phyloP scores from a whole-genome alignment of 23 red algal species.

The Chondrus crispus region DNA sequence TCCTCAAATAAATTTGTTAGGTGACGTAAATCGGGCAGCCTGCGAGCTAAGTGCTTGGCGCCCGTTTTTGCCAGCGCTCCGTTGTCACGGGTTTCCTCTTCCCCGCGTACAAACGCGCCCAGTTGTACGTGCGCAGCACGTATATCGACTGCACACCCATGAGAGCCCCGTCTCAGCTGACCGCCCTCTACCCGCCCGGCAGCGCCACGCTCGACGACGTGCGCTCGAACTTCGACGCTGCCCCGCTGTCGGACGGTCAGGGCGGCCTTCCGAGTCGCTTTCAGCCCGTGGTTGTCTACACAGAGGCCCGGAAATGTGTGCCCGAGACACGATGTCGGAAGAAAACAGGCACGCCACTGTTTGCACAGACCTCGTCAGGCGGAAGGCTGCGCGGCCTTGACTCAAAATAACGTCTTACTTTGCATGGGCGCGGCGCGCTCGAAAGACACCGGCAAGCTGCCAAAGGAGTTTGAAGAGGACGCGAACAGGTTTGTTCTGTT shows the following conservation, averaged over 20 bases:
- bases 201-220: conserved; percentile 19
- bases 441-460: no score
- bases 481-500: no score
- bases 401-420: no score
- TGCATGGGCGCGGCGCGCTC: no score
- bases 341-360: no score
- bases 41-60: conserved; percentile 77
- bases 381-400: no score
- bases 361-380: no score
- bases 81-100: conserved; percentile 71
- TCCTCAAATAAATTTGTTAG: no score
- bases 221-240: conserved; percentile 13
- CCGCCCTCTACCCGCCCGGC: conserved; percentile 69
- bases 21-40: conserved; percentile 63
- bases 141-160: conserved; percentile 88
- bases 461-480: no score
- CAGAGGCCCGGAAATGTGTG: conserved; percentile 60
- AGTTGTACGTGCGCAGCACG: conserved; percentile 81
- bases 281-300: conserved; percentile 84
- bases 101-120: conserved; percentile 10
- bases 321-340: conserved; percentile 54
- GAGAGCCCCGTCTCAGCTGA: conserved; percentile 73
- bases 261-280: conserved; percentile 46
- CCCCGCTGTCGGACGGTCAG: not conserved
- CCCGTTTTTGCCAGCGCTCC: conserved; percentile 58